These are phyloP conservation scores for Zygosaccharomyces bailii DNA, from an alignment of 805 yeast genomes.

Conservation along the genomic window DNA sequence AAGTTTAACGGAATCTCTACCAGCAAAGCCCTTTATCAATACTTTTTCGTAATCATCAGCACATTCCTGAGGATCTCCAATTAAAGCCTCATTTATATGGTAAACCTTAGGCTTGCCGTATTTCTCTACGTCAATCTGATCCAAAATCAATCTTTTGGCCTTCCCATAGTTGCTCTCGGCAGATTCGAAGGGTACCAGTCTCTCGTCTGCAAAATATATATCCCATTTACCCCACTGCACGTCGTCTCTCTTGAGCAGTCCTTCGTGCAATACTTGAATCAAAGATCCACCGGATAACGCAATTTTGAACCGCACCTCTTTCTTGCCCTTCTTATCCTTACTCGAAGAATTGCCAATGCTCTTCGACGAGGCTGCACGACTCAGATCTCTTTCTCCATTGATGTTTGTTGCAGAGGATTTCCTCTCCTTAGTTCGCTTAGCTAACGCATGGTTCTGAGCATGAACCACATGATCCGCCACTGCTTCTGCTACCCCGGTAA, in stretches of 20 bases:
- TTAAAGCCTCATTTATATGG: constrained; percentile 74
- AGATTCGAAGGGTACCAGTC: constrained; percentile 83
- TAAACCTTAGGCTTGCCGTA: constrained; percentile 62
- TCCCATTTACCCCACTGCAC: constrained; percentile 95
- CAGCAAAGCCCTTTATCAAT: constrained; percentile 86
- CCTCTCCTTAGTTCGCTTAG: constrained; percentile 20
- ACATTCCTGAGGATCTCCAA: constrained; percentile 82
- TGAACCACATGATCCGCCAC: constrained; percentile 91
- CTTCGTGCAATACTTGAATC: constrained; percentile 81
- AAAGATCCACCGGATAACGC: constrained; percentile 94
- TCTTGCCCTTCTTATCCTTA: constrained; percentile 41
- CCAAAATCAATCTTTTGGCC: constrained; percentile 78
- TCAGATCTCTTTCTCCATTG: constrained; percentile 16
- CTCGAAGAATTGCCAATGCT: constrained; percentile 16
- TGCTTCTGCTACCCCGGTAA: constrained; percentile 89
- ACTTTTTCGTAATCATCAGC: constrained; percentile 91
- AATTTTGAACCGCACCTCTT: constrained; percentile 73
- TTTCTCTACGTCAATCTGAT: constrained; percentile 40
- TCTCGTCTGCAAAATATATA: constrained; percentile 92
- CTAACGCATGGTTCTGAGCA: constrained; percentile 65
- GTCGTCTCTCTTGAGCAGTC: constrained; percentile 69
- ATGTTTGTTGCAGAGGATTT: constrained; percentile 20
- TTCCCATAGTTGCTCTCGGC: constrained; percentile 87
- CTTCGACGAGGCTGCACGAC: constrained; percentile 22
- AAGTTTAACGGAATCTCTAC: constrained; percentile 90